These are phyloP conservation scores for Melanogaster broomeanus DNA, from an alignment of 768 basidiomycete genomes.

Conservation along the genomic window DNA sequence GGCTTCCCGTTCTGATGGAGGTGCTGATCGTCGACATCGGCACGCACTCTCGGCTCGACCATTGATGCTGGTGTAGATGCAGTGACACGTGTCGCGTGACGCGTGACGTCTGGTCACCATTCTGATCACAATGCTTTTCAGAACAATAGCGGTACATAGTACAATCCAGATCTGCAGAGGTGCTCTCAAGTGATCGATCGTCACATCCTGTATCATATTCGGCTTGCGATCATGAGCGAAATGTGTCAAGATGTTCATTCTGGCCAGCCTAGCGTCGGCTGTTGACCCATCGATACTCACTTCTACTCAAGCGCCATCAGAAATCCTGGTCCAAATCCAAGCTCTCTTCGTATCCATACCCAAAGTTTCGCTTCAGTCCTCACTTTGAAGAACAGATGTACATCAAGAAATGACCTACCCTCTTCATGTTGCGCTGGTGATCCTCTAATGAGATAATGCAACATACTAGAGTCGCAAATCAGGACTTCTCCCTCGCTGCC, in stretches of 20 bases:
- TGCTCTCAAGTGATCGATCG: too few relatives aligned
- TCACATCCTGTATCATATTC: slow-evolving; percentile 47
- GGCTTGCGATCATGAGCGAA: slow-evolving; percentile 51
- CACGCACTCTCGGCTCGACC: too few relatives aligned
- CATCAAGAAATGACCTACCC: slow-evolving; percentile 50
- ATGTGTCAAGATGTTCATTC: slow-evolving; percentile 42
- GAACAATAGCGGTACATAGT: too few relatives aligned
- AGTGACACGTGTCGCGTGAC: too few relatives aligned
- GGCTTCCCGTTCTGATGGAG: too few relatives aligned
- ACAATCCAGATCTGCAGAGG: too few relatives aligned
- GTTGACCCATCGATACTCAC: slow-evolving; percentile 8
- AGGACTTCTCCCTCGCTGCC: slow-evolving; percentile 8
- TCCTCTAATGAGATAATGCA: slow-evolving; percentile 1
- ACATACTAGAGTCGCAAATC: slow-evolving; percentile 4
- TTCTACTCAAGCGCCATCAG: slow-evolving; percentile 25
- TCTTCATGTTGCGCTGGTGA: slow-evolving; percentile 58
- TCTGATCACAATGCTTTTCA: too few relatives aligned
- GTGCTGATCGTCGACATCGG: too few relatives aligned
- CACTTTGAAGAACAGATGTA: slow-evolving; percentile 64
- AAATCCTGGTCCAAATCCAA: slow-evolving; percentile 44
- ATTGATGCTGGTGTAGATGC: too few relatives aligned
- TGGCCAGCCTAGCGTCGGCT: slow-evolving; percentile 13
- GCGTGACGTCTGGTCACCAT: too few relatives aligned
- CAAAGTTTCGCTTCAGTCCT: slow-evolving; percentile 56
- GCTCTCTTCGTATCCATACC: slow-evolving; percentile 40